Evolutionary conservation across 768 basidiomycete species (phyloP).

Genomic region (Termitomyces sp.): DNA sequence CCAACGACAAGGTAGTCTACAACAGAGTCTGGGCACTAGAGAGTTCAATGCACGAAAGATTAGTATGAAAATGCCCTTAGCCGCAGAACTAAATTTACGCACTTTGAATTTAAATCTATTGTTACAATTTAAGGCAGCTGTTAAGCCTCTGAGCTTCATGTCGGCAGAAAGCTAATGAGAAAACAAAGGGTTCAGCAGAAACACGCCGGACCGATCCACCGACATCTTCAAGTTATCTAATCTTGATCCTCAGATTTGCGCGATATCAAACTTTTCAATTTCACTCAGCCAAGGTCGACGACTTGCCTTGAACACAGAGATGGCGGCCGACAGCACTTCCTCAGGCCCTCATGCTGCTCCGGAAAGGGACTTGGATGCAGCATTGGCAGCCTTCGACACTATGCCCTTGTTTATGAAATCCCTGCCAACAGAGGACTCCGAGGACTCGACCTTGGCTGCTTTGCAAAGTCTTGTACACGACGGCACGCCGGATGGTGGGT

Average conservation of each 20-base stretch:
- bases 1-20: slow-evolving; percentile 89
- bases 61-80: neutral
- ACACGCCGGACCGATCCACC: neutral
- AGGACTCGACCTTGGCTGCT: slow-evolving; percentile 69
- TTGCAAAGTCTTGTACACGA: slow-evolving; percentile 84
- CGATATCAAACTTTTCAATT: neutral
- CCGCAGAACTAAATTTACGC: neutral
- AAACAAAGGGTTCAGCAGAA: neutral
- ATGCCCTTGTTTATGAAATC: slow-evolving; percentile 92
- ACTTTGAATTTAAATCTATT: slow-evolving; percentile 62
- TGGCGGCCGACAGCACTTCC: slow-evolving; percentile 12
- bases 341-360: slow-evolving; percentile 30
- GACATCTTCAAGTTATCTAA: neutral
- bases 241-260: neutral
- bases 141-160: slow-evolving; percentile 43
- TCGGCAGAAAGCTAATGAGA: neutral
- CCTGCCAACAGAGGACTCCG: slow-evolving; percentile 64
- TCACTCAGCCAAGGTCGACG: neutral
- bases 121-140: slow-evolving; percentile 54
- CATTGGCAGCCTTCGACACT: slow-evolving; percentile 47
- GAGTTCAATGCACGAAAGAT: neutral
- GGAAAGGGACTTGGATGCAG: slow-evolving; percentile 27
- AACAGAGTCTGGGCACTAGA: slow-evolving; percentile 55
- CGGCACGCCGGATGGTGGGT: slow-evolving; percentile 90
- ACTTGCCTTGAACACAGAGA: slow-evolving; percentile 3